Evolutionary conservation across 257 asterid species (phyloP).

Genomic region (Cinchona pubescens): DNA sequence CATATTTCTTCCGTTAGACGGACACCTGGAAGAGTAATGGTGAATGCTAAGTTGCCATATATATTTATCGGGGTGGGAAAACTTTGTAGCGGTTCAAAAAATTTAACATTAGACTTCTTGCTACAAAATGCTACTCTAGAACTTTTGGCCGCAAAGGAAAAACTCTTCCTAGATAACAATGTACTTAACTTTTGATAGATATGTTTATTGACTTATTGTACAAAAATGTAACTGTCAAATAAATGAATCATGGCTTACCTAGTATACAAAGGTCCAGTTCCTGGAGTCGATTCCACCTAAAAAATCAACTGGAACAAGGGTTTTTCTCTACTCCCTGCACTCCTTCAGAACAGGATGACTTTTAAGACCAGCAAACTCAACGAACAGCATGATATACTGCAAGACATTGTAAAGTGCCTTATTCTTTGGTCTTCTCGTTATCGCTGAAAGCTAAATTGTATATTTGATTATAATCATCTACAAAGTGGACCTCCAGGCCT

Average conservation of each 20-base stretch:
- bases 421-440: slow-evolving; percentile 11
- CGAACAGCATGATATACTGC: not conserved
- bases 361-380: not conserved
- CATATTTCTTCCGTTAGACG: too few relatives aligned
- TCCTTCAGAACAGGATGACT: not conserved
- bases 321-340: not conserved
- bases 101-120: not conserved
- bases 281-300: not conserved
- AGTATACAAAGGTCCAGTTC: not conserved
- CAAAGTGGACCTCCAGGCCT: slow-evolving; percentile 89
- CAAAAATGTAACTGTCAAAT: not conserved
- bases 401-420: not conserved
- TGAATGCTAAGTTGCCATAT: not conserved
- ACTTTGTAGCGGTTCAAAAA: not conserved
- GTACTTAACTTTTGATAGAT: too few relatives aligned
- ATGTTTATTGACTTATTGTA: not conserved
- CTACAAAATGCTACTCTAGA: not conserved
- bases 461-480: slow-evolving; percentile 73
- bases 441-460: slow-evolving; percentile 58
- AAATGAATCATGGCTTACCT: not conserved
- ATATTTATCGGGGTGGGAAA: not conserved
- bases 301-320: not conserved
- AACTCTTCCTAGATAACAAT: not conserved
- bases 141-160: not conserved
- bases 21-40: too few relatives aligned